These are phyloP conservation scores for Phoenix dactylifera DNA, from an alignment of 176 grass and related monocot genomes.

Conservation along the genomic window DNA sequence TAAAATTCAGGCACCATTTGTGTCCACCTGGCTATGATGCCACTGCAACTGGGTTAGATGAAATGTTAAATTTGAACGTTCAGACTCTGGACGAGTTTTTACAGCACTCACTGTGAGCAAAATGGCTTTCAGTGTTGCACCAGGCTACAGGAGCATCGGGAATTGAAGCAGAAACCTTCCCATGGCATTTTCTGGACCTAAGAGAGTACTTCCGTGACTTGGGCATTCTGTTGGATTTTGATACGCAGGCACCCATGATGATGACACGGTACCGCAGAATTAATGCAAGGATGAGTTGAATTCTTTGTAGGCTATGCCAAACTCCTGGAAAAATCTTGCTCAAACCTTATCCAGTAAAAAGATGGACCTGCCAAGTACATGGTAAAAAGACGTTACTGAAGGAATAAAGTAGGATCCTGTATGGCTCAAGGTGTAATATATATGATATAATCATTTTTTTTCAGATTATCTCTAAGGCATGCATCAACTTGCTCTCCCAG, in stretches of 20 bases:
- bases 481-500: no score
- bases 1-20: slow-evolving; percentile 40
- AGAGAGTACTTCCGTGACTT: slow-evolving; percentile 31
- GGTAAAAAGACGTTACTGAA: no score
- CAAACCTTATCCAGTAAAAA: no score
- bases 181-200: slow-evolving; percentile 37
- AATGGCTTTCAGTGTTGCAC: slow-evolving; percentile 24
- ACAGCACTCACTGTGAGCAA: slow-evolving; percentile 34
- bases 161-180: slow-evolving; percentile 57
- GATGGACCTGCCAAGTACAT: no score
- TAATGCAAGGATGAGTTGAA: neutral
- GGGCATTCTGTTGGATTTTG: slow-evolving; percentile 35
- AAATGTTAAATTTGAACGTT: slow-evolving; percentile 47
- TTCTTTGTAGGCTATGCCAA: no score
- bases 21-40: slow-evolving; percentile 46
- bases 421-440: no score
- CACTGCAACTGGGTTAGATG: slow-evolving; percentile 19
- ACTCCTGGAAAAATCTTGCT: no score
- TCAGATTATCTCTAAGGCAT: no score
- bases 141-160: slow-evolving; percentile 38
- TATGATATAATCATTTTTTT: no score
- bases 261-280: slow-evolving; percentile 9
- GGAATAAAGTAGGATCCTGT: no score
- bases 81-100: slow-evolving; percentile 25
- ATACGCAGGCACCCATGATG: slow-evolving; percentile 58